These are phyloP conservation scores for Graphiopsis chlorocephala DNA, from an alignment of 2,329 filamentous ascomycete species.

Conservation along the genomic window DNA sequence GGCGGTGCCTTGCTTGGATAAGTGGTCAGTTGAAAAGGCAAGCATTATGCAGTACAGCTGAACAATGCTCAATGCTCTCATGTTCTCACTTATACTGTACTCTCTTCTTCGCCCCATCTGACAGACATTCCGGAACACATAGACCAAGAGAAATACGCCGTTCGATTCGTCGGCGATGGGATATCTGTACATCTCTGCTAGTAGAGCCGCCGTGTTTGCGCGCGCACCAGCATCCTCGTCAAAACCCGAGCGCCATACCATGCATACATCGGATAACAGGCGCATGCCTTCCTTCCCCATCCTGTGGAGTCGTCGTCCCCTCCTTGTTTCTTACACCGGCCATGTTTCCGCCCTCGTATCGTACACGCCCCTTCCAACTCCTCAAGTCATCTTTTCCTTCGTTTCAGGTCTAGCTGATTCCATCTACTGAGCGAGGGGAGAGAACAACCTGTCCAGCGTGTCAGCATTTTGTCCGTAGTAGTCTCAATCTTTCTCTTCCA, in stretches of 20 bases:
- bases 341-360: conserved; percentile 15
- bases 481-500: not conserved
- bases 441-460: conserved; percentile 26
- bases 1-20: not conserved
- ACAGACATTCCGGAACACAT: too few species aligned
- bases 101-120: not conserved
- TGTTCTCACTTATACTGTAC: not conserved
- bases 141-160: conserved; percentile 12
- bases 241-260: conserved; percentile 13
- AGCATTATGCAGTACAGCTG: not conserved
- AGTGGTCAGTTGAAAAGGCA: not conserved
- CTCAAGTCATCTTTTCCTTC: not conserved
- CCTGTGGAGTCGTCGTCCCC: not conserved
- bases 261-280: conserved; percentile 1
- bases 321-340: not conserved
- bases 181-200: conserved; percentile 9
- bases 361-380: conserved; percentile 17
- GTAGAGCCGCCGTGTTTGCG: not conserved
- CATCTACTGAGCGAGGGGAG: conserved; percentile 32
- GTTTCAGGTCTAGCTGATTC: not conserved
- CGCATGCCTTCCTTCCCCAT: not conserved
- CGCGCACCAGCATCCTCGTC: conserved; percentile 2
- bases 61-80: not conserved
- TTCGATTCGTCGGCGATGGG: conserved; percentile 18
- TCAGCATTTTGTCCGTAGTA: conserved; percentile 15